Evolutionary conservation across 2,329 filamentous ascomycete species (phyloP), one percentile per base, ranked within the genome.

Genomic region (Ascochyta fabae): DNA sequence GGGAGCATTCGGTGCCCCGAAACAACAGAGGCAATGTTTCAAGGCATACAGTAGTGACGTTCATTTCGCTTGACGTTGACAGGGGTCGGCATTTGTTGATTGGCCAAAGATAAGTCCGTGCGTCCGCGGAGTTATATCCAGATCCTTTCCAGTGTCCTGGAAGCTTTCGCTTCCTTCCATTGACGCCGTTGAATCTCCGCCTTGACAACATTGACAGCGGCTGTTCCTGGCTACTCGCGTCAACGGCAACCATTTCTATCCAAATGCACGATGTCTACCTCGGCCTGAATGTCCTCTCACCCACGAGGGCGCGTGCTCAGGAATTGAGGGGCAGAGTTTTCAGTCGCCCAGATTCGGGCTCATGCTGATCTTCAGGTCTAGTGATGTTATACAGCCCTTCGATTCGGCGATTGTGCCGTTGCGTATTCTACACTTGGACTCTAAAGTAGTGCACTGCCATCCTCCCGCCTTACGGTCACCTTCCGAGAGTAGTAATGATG

Each of bases 361-460:
- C 15, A 43, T 43, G 34, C 41, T 52, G 59, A 61, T 63, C 59
- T 33, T 50, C 48, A 50, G 40, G 22, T 49, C 42, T 51, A 48
- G 38, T 40, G 45, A 46, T 19, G 42, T 34, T 13, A 34, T 44
- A 35, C 35, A 38, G 31, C 24, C 24, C 4, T 31, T 41, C n/a
- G 15, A 31, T 34, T 35, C 29, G 46, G 41, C 12, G 36, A 19
- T 33, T 24, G n/a, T 43, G 38, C 36, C 31, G 51, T 10, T 44
- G 22, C 19, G 34, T 35, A 33, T 47, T 26, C 27, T 44, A 23
- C 29, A 40, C 16, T 15, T 10, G 31, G 52, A 24, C 29, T 31
- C 10, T 34, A 22, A 23, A 44, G 29, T 24, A 29, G 35, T 41
- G 44, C 39, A 35, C 42, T 46, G 19, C 45, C n/a, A 10, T 27